These are phyloP conservation scores for Umbelopsis ramanniana DNA, from an alignment of 192 early-diverging fungal species.

Conservation along the genomic window DNA sequence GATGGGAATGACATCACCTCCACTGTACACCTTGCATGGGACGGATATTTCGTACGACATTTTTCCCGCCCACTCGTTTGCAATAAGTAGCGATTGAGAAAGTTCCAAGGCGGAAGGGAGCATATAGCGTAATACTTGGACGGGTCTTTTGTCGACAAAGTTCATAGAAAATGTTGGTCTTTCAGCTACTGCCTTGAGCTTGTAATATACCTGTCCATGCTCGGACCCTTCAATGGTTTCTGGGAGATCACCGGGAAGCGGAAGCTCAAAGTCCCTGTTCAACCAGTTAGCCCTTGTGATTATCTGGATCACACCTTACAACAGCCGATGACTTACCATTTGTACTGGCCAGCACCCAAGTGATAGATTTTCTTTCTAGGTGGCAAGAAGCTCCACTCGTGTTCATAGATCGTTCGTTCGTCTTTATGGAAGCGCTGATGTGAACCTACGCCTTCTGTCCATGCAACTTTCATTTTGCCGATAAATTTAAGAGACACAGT, in stretches of 20 bases:
- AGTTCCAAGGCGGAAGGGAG: slow-evolving; percentile 55
- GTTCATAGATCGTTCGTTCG: slow-evolving; percentile 46
- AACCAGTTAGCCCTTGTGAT: neutral
- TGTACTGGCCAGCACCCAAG: slow-evolving; percentile 43
- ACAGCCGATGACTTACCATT: slow-evolving; percentile 39
- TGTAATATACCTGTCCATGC: slow-evolving; percentile 55
- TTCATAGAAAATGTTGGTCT: slow-evolving; percentile 56
- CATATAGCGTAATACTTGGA: slow-evolving; percentile 53
- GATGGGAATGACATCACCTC: slow-evolving; percentile 56
- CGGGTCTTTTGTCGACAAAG: slow-evolving; percentile 31
- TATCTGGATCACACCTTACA: neutral
- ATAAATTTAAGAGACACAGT: slow-evolving; percentile 52
- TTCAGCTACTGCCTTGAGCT: slow-evolving; percentile 55
- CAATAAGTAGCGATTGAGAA: slow-evolving; percentile 50
- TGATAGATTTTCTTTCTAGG: slow-evolving; percentile 41
- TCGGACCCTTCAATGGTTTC: slow-evolving; percentile 54
- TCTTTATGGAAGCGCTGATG: slow-evolving; percentile 34
- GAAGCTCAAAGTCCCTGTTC: slow-evolving; percentile 53
- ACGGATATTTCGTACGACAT: slow-evolving; percentile 58
- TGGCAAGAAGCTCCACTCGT: slow-evolving; percentile 58
- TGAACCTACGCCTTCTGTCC: slow-evolving; percentile 47
- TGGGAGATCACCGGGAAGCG: slow-evolving; percentile 63
- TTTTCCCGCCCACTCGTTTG: slow-evolving; percentile 61
- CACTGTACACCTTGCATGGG: slow-evolving; percentile 51
- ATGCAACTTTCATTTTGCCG: slow-evolving; percentile 56